Conservation (phyloP, 163 green algal genomes). For the Trebouxia gelatinosa region DNA sequence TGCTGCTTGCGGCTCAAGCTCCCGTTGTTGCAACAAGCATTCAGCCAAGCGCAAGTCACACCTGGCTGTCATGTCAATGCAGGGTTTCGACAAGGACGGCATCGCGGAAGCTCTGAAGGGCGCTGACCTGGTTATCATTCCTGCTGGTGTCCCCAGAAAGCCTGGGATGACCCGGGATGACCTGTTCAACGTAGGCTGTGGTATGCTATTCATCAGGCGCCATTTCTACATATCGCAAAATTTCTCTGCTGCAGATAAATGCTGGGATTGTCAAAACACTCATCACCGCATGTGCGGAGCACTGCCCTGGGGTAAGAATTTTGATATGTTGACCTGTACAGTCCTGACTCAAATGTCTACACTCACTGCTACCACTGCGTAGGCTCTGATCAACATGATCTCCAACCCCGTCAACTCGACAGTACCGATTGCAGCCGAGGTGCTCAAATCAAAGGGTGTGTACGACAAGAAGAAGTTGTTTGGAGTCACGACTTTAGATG, state of each 20-base stretch:
- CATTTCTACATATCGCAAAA: no score
- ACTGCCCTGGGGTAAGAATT: slow-evolving; percentile 32
- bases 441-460: slow-evolving; percentile 86
- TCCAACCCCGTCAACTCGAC: slow-evolving; percentile 99
- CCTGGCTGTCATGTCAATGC: no score
- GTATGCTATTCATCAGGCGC: no score
- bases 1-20: no score
- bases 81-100: slow-evolving; percentile 74
- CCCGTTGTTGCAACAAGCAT: no score
- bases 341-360: neutral
- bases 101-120: slow-evolving; percentile 83
- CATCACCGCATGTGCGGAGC: slow-evolving; percentile 32
- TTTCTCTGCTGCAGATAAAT: slow-evolving; percentile 48
- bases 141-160: slow-evolving; percentile 96
- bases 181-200: slow-evolving; percentile 84
- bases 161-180: slow-evolving; percentile 99
- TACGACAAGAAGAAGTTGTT: slow-evolving; percentile 94
- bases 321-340: neutral
- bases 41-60: no score
- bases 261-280: slow-evolving; percentile 75
- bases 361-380: slow-evolving; percentile 76
- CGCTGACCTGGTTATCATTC: slow-evolving; percentile 95
- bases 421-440: slow-evolving; percentile 97
- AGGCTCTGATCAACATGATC: slow-evolving; percentile 93
- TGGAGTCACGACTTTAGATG: slow-evolving; percentile 98